Evolutionary conservation across 2,329 filamentous ascomycete genomes (phyloP), one percentile per base, ranked within the genome.

Genomic region (Colletotrichum costaricense): DNA sequence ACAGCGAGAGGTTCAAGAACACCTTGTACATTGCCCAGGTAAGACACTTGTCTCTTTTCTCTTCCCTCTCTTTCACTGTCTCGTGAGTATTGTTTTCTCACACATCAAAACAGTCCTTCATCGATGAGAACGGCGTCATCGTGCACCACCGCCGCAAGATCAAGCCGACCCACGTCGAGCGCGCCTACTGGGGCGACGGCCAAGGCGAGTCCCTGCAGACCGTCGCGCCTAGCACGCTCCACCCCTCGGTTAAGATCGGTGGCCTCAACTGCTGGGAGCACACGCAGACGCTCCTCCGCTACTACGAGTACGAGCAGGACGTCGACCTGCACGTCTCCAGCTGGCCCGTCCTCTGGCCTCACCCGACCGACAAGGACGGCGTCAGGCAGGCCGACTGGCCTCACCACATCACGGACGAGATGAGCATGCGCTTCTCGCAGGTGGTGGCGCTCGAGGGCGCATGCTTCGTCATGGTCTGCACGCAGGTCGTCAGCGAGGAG

Each of bases 231-330:
- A 86, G 63, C 85, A 3, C 82, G 83, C 3, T 38, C 9, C 42
- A 54, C 55, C 67, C 67, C 9, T 86, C 88, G 59, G 88, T 87
- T 4, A 86, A 85, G 8, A 82, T 90, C 11, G 89, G 89, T 0
- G 86, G 85, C 14, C 81, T 90, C 54, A 89, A 88, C 77, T 90
- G 88, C 80, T 90, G 88, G 87, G 87, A 90, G 77, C 87, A 91
- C 63, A 74, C 68, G 33, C 68, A 74, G 35, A 60, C 69, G 6
- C 66, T 74, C 35, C 60, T 74, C 5, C 76, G 78, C 1, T 73
- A 76, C 3, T 78, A 80, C 30, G 78, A 79, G 33, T 78, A 79
- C 11, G 74, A 78, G n/a, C 73, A 75, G 14, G 76, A 78, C 2
- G 79, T 80, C 30, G 77, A 81, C 46, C 74, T 81, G 3, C 79